Percentiles rank a stretch among this genome's conserved stretches.
These are phyloP conservation scores for Pyricularia grisea DNA, from an alignment of 2,329 filamentous ascomycete genomes.

Conservation along the genomic window DNA sequence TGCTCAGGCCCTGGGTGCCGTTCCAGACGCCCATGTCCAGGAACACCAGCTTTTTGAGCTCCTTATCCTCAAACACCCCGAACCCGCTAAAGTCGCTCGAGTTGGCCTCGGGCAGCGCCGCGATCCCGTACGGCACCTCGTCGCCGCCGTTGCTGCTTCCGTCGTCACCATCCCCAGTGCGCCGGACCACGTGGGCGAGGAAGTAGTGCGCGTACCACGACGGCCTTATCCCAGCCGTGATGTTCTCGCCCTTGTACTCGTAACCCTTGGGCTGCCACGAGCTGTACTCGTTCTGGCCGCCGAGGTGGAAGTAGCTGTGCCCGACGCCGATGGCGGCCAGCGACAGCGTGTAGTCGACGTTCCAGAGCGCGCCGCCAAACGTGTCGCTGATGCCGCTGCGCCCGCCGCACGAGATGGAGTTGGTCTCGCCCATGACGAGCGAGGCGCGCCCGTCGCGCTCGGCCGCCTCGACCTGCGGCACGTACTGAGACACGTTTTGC, in stretches of 20 bases:
- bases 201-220: constrained; percentile 26
- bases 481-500: constrained; percentile 10
- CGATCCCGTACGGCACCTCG: constrained; percentile 11
- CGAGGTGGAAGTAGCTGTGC: constrained; percentile 12
- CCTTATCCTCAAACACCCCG: constrained; percentile 15
- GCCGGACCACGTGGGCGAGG: constrained; percentile 16
- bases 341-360: constrained; percentile 26
- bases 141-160: background rate
- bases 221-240: constrained; percentile 19
- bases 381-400: constrained; percentile 32
- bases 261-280: constrained; percentile 15
- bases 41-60: constrained; percentile 21
- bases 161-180: background rate
- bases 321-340: constrained; percentile 6
- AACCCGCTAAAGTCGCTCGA: constrained; percentile 23
- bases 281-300: constrained; percentile 14
- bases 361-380: constrained; percentile 39
- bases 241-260: constrained; percentile 19
- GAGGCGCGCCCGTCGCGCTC: constrained; percentile 25
- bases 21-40: constrained; percentile 27
- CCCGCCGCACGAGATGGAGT: constrained; percentile 29
- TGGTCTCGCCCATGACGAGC: constrained; percentile 37
- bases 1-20: constrained; percentile 22
- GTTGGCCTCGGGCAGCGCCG: constrained; percentile 22
- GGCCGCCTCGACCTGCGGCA: constrained; percentile 21